Percentiles rank a stretch among this genome's conserved stretches.
Conservation (phyloP, 805 yeast genomes). For the Monosporozyma aquatica region DNA sequence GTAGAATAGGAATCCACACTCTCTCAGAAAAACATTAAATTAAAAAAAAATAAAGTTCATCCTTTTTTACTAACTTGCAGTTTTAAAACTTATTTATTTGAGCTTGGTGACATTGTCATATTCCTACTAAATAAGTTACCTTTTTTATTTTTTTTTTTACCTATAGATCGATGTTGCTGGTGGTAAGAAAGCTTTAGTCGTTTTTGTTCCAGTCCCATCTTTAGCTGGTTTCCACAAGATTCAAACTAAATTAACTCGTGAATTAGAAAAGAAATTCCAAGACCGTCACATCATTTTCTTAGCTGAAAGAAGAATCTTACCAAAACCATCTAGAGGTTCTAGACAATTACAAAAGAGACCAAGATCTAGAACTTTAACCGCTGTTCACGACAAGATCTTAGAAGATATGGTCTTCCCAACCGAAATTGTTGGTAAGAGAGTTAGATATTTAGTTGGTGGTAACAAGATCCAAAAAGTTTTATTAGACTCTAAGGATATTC, state of each 20-base stretch:
- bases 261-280: constrained; percentile 99
- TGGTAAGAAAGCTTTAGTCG: constrained; percentile 97
- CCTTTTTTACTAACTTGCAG: no score
- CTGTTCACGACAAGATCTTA: constrained; percentile 96
- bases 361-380: constrained; percentile 97
- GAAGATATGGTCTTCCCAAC: constrained; percentile 99
- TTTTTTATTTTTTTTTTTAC: constrained; percentile 4
- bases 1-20: no score
- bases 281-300: constrained; percentile 98
- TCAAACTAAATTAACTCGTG: constrained; percentile 96
- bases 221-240: constrained; percentile 91
- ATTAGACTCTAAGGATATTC: constrained; percentile 95
- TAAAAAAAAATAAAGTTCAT: no score
- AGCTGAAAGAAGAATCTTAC: constrained; percentile 99
- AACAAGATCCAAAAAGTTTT: constrained; percentile 95
- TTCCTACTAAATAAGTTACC: constrained; percentile 11
- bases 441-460: constrained; percentile 98
- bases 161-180: constrained; percentile 80
- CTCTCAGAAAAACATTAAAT: no score
- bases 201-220: constrained; percentile 96
- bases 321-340: constrained; percentile 95
- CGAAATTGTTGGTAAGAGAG: constrained; percentile 98
- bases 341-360: constrained; percentile 98
- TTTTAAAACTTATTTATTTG: no score
- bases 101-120: not conserved